phyloP scores from a whole-genome alignment of 1,284 basidiomycete species.

The Omphalotus olearius region DNA sequence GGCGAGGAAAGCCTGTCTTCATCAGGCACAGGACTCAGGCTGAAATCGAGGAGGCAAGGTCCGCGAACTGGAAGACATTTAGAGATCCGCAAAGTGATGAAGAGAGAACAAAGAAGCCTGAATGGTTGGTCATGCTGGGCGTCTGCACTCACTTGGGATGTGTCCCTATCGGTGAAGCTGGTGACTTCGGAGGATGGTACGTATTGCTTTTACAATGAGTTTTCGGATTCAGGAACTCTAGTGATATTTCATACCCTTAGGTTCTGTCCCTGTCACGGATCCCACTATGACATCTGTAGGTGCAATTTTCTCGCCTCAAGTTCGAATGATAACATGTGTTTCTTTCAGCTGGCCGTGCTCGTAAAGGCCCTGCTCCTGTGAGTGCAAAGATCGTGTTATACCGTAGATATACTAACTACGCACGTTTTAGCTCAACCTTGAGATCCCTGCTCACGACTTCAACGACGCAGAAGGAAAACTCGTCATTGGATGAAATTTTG shows the following conservation, averaged over 20 bases:
- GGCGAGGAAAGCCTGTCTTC: slow-evolving; percentile 99
- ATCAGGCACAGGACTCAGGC: slow-evolving; percentile 92
- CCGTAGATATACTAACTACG: slow-evolving; percentile 2
- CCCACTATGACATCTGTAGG: slow-evolving; percentile 93
- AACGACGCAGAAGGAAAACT: slow-evolving; percentile 87
- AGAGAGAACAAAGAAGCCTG: slow-evolving; percentile 87
- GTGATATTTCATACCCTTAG: slow-evolving; percentile 28
- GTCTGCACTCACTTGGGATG: slow-evolving; percentile 99
- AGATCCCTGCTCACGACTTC: slow-evolving; percentile 86
- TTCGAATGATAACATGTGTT: slow-evolving; percentile 13
- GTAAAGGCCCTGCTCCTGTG: slow-evolving; percentile 93
- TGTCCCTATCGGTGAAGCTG: slow-evolving; percentile 97
- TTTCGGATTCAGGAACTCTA: slow-evolving; percentile 10
- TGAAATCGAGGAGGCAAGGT: slow-evolving; percentile 94
- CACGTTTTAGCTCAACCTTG: slow-evolving; percentile 77
- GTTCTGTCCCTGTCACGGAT: slow-evolving; percentile 98
- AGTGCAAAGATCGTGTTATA: slow-evolving; percentile 25
- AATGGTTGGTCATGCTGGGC: slow-evolving; percentile 97
- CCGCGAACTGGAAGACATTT: slow-evolving; percentile 80
- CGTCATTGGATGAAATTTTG: slow-evolving; percentile 70
- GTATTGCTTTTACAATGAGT: slow-evolving; percentile 24
- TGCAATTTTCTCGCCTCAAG: slow-evolving; percentile 14
- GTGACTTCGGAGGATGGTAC: slow-evolving; percentile 96
- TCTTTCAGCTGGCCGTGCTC: slow-evolving; percentile 78
- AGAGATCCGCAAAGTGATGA: slow-evolving; percentile 94